Percentiles rank a stretch among this genome's conserved stretches.
Evolutionary conservation across 2,329 filamentous ascomycete genomes (phyloP).

Genomic region (Myriangium duriaei): DNA sequence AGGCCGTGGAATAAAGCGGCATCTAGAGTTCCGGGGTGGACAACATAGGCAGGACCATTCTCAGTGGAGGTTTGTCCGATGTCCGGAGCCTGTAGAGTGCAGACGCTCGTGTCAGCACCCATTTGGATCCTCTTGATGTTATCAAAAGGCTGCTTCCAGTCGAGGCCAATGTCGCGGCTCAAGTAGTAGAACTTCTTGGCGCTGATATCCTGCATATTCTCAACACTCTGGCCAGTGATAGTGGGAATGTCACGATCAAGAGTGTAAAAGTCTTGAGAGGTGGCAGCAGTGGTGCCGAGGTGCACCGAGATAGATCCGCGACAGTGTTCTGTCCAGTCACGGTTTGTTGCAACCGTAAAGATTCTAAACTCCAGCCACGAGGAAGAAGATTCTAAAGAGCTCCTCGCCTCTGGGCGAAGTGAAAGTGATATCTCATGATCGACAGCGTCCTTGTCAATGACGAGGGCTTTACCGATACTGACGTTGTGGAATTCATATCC

Average conservation of each 20-base stretch:
- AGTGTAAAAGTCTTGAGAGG: neutral
- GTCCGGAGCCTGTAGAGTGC: neutral
- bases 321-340: conserved; percentile 4
- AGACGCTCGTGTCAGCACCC: neutral
- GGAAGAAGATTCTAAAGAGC: neutral
- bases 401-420: neutral
- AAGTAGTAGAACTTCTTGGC: neutral
- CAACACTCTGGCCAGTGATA: neutral
- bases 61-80: conserved; percentile 1
- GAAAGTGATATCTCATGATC: conserved; percentile 7
- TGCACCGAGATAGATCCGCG: neutral
- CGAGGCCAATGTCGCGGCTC: neutral
- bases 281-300: neutral
- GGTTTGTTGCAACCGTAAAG: neutral
- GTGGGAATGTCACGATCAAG: neutral
- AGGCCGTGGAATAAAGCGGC: conserved; percentile 1
- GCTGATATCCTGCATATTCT: neutral
- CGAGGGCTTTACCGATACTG: conserved; percentile 3
- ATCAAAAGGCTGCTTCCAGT: neutral
- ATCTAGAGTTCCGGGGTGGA: conserved; percentile 8
- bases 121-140: neutral
- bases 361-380: neutral
- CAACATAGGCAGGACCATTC: conserved; percentile 1
- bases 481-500: conserved; percentile 5
- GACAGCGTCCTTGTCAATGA: neutral